Evolutionary conservation across 2,329 filamentous ascomycete genomes (phyloP), one percentile per base, ranked within the genome.

Genomic region (Venturia oleaginea): DNA sequence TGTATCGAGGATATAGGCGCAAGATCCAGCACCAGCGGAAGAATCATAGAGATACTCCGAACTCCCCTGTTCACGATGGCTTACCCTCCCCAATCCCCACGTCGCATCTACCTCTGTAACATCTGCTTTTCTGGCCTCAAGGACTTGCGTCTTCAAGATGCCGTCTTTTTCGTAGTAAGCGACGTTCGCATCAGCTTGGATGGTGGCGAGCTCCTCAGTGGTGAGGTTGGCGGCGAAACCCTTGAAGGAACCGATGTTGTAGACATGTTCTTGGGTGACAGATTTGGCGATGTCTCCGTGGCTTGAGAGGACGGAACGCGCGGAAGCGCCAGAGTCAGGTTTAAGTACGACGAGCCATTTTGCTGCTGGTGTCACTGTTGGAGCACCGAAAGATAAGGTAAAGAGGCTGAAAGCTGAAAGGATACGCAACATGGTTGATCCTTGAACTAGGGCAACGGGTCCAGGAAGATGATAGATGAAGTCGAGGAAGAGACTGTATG

Each of bases 1-100:
- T 42, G 74, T 77, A 65, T 77, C 76, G 42, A 77, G 69, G 59
- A 77, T 68, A 62, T 76, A 77, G 30, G 68, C 70, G 11, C 69
- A 73, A 11, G 71, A 70, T 6, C 76, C 74, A 19, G 61, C 59
- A 43, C 74, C 75, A 34, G 72, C 70, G 30, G 69, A 67, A 27
- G 62, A 65, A 43, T 67, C 72, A 43, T 76, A 76, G 57, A 72
- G 66, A 65, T 74, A 76, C 17, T 64, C 69, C 6, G 66, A 70
- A 8, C 67, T 67, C 10, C 70, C 68, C 15, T 64, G 48, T 0
- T 32, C 19, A 73, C 66, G 15, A 70, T 61, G 30, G 74, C 68
- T 38, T 8, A 64, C 24, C 13, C 64, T 34, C 22, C 60, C 59
- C 4, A 65, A n/a, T 34, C 64, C 64, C 64, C 64, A 65, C 8